Evolutionary conservation across 257 asterid species (phyloP).

Genomic region (Datura wrightii): DNA sequence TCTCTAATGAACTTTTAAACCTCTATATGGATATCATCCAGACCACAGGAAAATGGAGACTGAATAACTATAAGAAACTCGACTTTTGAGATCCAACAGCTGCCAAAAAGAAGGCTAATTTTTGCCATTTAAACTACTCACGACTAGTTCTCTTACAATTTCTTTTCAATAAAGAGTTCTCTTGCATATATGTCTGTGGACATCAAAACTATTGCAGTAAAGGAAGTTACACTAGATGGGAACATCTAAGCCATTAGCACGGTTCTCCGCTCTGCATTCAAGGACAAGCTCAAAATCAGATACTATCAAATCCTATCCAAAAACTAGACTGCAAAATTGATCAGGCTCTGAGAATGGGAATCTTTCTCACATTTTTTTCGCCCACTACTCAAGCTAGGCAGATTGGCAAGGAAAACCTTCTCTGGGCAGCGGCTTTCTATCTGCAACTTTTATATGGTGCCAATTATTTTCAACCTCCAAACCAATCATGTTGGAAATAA

Average conservation of each 20-base stretch:
- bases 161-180: neutral
- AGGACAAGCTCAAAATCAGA: neutral
- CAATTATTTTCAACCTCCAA: neutral
- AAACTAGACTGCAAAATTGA: neutral
- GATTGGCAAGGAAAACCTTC: neutral
- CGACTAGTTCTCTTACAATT: neutral
- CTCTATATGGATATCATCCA: too few species aligned
- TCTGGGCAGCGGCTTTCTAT: neutral
- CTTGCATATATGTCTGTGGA: neutral
- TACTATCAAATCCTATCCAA: neutral
- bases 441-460: neutral
- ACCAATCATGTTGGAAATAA: neutral
- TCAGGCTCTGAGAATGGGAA: neutral
- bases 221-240: neutral
- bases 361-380: neutral
- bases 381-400: neutral
- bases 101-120: neutral
- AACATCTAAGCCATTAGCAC: neutral
- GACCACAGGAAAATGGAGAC: too few species aligned
- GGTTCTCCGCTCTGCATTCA: neutral
- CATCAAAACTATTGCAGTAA: neutral
- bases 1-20: too few species aligned
- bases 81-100: conserved; percentile 8
- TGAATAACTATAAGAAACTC: neutral
- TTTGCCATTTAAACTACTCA: neutral